Evolutionary conservation across 2,329 filamentous ascomycete genomes (phyloP).

Genomic region (Fusarium newnesense): DNA sequence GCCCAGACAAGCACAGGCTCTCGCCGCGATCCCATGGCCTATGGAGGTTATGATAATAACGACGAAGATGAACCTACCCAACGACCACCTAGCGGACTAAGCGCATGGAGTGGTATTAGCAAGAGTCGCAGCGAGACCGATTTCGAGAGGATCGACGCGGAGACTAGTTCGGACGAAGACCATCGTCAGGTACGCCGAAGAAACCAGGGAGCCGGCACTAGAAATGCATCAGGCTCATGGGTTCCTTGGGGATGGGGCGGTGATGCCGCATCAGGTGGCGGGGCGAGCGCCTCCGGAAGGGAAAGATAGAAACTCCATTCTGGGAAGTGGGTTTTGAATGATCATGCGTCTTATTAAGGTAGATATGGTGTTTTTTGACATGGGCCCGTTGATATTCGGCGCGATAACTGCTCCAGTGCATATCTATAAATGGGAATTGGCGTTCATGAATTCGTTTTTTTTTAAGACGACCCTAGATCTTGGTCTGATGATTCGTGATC

Average conservation of each 20-base stretch:
- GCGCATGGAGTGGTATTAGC: conserved; percentile 67
- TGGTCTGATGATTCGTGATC: not conserved
- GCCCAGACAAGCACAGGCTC: conserved; percentile 35
- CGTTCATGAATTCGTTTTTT: conserved; percentile 8
- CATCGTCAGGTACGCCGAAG: conserved; percentile 49
- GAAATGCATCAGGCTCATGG: conserved; percentile 54
- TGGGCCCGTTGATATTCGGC: conserved; percentile 13
- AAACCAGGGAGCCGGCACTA: conserved; percentile 38
- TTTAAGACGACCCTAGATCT: not conserved
- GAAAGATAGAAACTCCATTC: conserved; percentile 48
- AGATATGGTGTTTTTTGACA: conserved; percentile 25
- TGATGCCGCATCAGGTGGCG: conserved; percentile 17
- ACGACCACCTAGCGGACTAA: conserved; percentile 60
- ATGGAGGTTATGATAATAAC: conserved; percentile 42
- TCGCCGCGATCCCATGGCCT: conserved; percentile 39
- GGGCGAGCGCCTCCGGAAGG: conserved; percentile 51
- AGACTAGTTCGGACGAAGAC: conserved; percentile 70
- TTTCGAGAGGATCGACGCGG: conserved; percentile 88
- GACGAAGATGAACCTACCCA: conserved; percentile 51
- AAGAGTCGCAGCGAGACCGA: conserved; percentile 89
- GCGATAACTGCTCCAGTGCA: conserved; percentile 4
- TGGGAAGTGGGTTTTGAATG: conserved; percentile 37
- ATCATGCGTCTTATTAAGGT: conserved; percentile 43
- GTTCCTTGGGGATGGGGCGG: conserved; percentile 61
- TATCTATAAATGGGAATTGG: conserved; percentile 25